Evolutionary conservation across 139 green algal species (phyloP), one percentile per base, ranked within the genome.

Genomic region (Chlamydomonas sphaeroides): DNA sequence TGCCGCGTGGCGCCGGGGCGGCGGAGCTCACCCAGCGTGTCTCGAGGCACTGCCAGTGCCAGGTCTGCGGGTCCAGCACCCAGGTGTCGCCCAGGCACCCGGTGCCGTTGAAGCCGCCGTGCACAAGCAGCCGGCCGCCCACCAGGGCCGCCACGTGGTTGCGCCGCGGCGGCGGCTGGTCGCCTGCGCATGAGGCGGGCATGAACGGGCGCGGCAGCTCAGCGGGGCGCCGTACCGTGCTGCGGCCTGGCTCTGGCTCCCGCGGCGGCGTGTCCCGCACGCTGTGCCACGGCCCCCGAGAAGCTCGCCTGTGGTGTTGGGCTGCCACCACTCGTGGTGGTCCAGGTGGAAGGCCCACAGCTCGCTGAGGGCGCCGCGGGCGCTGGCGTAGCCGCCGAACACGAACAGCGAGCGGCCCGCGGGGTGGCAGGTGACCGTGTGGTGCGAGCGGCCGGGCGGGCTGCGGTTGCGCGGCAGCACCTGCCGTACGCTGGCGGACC

Each of bases 341-440:
- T 91, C 79, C 62, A 88, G 48, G 78, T 86, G 68, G 45, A 88
- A 90, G 48, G 81, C 65, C 89, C 86, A 91, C 78, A 92, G 76
- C 59, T 92, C 89, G 45, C 63, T 75, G 56, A 89, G 62, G 42
- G 69, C 35, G 42, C 75, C 83, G 3, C 59, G 66, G 1, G 21
- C 35, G 45, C 77, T 77, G 49, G 57, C n/a, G 70, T 87, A 91
- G 57, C 89, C 89, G 7, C 89, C 89, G 83, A 92, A 92, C 77
- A 88, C 80, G 42, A 88, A 68, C 23, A 90, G 65, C 39, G 67
- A 80, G 49, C 83, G 61, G 26, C 84, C 77, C 0, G 38, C 23
- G 42, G 39, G 21, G 68, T 91, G 65, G 53, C 71, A 67, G 28
- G 65, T 68, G 2, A 83, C 61, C 1, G 65, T 87, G 81, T 92